A percentile compares a stretch with the other conserved stretches of the same genome.
Evolutionary conservation across 331 rosid species (phyloP).

Genomic region (Arachis monticola): DNA sequence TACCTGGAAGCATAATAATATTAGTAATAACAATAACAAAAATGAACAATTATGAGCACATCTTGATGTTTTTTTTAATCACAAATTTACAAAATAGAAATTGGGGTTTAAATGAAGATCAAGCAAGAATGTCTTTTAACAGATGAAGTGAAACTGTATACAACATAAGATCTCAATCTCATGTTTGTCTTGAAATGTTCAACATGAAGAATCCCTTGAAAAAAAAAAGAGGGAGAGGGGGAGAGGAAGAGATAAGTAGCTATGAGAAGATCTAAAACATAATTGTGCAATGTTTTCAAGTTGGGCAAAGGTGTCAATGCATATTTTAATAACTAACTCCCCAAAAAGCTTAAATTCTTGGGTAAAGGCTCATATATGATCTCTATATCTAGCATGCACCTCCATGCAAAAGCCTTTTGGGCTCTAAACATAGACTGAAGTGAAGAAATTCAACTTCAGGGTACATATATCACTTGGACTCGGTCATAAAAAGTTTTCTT

Average conservation of each 20-base stretch:
- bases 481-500: not conserved
- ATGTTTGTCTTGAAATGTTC: conserved; percentile 2
- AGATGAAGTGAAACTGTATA: not conserved
- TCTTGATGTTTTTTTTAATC: not conserved
- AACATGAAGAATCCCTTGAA: not conserved
- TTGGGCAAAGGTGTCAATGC: not conserved
- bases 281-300: conserved; percentile 20
- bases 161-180: not conserved
- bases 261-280: conserved; percentile 19
- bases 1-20: conserved; percentile 62
- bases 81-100: not conserved
- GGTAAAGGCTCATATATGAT: not conserved
- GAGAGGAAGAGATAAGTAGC: not conserved
- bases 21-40: conserved; percentile 24
- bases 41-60: conserved; percentile 5
- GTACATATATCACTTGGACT: not conserved
- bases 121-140: not conserved
- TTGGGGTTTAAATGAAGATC: conserved; percentile 2
- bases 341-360: not conserved
- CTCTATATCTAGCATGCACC: not conserved
- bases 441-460: not conserved
- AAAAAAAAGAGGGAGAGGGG: not conserved
- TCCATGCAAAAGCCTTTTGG: not conserved
- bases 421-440: not conserved
- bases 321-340: not conserved